Evolutionary conservation across 805 yeast species (phyloP), one percentile per base, ranked within the genome.

Genomic region (Candida loeiensis): DNA sequence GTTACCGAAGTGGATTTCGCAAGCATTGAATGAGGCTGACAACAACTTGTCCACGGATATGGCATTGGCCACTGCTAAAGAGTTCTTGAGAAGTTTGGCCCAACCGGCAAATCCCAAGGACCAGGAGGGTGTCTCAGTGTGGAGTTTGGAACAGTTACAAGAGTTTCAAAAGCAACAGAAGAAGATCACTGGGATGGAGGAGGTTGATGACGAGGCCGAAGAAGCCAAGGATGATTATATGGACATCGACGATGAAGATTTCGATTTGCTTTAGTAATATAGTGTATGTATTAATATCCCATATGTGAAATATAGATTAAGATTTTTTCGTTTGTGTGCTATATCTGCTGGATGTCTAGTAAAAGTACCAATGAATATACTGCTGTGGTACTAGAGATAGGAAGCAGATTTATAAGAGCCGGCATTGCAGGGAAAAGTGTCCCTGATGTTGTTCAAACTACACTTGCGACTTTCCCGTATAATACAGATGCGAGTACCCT

Each of bases 1-100:
- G 60, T 64, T 93, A 25, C 99, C 99, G 0, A 90, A 87, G 60
- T 93, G 99, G 99, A 93, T 93, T 32, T 84, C 89, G 0, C 98
- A 93, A 57, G 97, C 90, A 1, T 71, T 93, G 37, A 69, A 83
- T 11, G 98, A 93, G 59, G 90, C 96, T 0, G 98, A 95, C 56
- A 76, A 85, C 1, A 91, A 90, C 53, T 66, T 91, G 38, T 88
- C 97, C 0, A 93, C 97, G 0, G 99, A 93, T 64, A 91, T 93
- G 96, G 97, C 98, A 0, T 73, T 93, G 39, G 95, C 98, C 0
- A 81, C 85, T 42, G 95, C 98, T 1, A 90, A 87, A 60, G 90
- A 88, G 63, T 93, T 93, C 56, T 69, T 93, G 58, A 71, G 98
- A 51, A 82, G 89, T 2, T 79, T 90, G 77, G 98, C 99, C 0